Conservation (phyloP, 2,329 filamentous ascomycete species). For the Arthrobotrys entomopaga region DNA sequence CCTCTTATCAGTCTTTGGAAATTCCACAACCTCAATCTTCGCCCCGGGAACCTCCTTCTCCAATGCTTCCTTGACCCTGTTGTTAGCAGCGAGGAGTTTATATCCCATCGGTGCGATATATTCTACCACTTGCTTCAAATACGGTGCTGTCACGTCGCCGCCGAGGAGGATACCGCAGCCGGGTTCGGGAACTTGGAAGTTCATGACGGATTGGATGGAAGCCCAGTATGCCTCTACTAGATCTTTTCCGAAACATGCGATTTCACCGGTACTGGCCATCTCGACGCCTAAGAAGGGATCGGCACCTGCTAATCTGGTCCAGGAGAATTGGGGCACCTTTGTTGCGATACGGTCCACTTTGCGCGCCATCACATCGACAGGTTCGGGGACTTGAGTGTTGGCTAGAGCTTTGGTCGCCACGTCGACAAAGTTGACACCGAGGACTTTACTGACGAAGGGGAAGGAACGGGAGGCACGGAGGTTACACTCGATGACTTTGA, state of each 20-base stretch:
- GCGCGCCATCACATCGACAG: slow-evolving; percentile 85
- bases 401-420: slow-evolving; percentile 92
- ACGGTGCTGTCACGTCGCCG: slow-evolving; percentile 78
- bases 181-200: slow-evolving; percentile 95
- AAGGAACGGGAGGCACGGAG: slow-evolving; percentile 96
- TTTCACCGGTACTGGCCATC: slow-evolving; percentile 96
- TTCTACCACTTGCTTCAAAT: slow-evolving; percentile 82
- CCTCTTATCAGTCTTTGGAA: slow-evolving; percentile 95
- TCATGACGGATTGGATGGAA: slow-evolving; percentile 96
- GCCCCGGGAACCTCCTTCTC: slow-evolving; percentile 74
- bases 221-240: slow-evolving; percentile 98
- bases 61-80: slow-evolving; percentile 82
- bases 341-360: slow-evolving; percentile 94
- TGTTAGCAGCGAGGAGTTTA: slow-evolving; percentile 88
- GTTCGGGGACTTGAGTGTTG: slow-evolving; percentile 82
- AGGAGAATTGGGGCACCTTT: slow-evolving; percentile 98
- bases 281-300: slow-evolving; percentile 98
- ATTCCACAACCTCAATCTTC: slow-evolving; percentile 88
- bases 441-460: slow-evolving; percentile 97
- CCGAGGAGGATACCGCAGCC: slow-evolving; percentile 96
- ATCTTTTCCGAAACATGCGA: slow-evolving; percentile 97
- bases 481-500: slow-evolving; percentile 99
- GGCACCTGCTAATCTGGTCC: slow-evolving; percentile 95
- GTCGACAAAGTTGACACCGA: slow-evolving; percentile 96
- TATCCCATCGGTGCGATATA: slow-evolving; percentile 89